Conservation (phyloP, 768 basidiomycete genomes). For the Lentinula edodes region DNA sequence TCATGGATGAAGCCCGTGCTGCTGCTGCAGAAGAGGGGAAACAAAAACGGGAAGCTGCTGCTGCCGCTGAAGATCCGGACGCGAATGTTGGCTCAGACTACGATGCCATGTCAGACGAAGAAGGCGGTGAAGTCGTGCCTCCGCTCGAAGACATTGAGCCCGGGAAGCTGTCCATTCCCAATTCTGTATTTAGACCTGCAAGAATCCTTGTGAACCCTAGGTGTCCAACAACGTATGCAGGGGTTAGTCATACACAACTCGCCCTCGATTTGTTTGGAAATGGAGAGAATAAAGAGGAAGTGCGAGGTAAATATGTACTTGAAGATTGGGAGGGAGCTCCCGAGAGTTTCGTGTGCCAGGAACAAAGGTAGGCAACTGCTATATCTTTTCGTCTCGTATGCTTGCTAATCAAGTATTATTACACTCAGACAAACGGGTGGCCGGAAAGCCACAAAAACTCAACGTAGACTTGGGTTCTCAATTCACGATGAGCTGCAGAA, state of each 20-base stretch:
- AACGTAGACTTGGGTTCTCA: constrained; percentile 77
- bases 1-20: constrained; percentile 28
- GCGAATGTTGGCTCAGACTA: constrained; percentile 85
- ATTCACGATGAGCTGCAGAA: constrained; percentile 65
- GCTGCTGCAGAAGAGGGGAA: constrained; percentile 21
- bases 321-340: constrained; percentile 97
- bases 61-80: constrained; percentile 48
- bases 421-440: constrained; percentile 72
- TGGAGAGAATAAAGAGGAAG: constrained; percentile 51
- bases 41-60: constrained; percentile 17
- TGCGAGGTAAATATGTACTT: constrained; percentile 70
- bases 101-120: constrained; percentile 75
- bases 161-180: constrained; percentile 63
- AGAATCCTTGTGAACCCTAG: constrained; percentile 93
- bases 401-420: background rate
- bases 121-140: constrained; percentile 39
- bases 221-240: constrained; percentile 97
- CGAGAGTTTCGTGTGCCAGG: constrained; percentile 97
- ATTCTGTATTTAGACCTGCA: constrained; percentile 82
- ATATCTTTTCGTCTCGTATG: background rate
- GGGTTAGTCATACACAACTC: constrained; percentile 92
- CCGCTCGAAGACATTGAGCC: constrained; percentile 21
- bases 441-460: constrained; percentile 84
- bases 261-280: constrained; percentile 92
- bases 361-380: constrained; percentile 59